Evolutionary conservation across 2,329 filamentous ascomycete genomes (phyloP).

Genomic region (Knufia fluminis): DNA sequence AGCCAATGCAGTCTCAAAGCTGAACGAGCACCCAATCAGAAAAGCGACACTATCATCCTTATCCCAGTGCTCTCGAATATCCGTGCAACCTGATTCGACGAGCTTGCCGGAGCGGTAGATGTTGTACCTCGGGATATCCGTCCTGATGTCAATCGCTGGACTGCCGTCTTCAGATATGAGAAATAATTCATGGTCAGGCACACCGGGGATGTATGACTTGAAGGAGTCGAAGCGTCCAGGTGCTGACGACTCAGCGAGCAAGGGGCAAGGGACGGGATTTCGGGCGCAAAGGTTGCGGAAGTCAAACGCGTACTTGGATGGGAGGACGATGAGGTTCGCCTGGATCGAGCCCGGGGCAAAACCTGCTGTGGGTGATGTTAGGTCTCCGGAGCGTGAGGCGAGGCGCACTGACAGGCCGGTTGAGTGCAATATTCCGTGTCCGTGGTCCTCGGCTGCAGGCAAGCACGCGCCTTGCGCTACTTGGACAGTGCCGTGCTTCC

Average conservation of each 20-base stretch:
- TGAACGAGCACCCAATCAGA: conserved; percentile 55
- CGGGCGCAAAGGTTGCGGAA: conserved; percentile 51
- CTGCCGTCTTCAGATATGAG: conserved; percentile 26
- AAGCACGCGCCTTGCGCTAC: too few relatives aligned
- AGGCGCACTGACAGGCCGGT: conserved; percentile 9
- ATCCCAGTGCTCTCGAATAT: conserved; percentile 47
- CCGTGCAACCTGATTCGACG: conserved; percentile 29
- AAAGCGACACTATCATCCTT: conserved; percentile 48
- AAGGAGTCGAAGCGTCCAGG: conserved; percentile 37
- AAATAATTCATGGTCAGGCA: conserved; percentile 17
- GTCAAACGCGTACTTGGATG: conserved; percentile 47
- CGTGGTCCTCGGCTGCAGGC: too few relatives aligned
- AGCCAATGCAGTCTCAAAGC: conserved; percentile 51
- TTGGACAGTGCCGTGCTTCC: too few relatives aligned
- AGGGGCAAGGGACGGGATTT: conserved; percentile 55
- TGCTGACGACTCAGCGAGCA: conserved; percentile 44
- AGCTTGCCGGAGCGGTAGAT: conserved; percentile 46
- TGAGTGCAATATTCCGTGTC: too few relatives aligned
- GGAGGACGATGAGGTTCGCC: conserved; percentile 54
- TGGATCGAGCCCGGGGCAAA: conserved; percentile 49
- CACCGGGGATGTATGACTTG: conserved; percentile 29
- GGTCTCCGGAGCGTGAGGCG: conserved; percentile 13
- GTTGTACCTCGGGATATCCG: conserved; percentile 50
- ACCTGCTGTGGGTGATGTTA: conserved; percentile 40
- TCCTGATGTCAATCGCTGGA: conserved; percentile 45